These are phyloP conservation scores for Evansstolkia leycettana DNA, from an alignment of 495 filamentous ascomycete species.

Conservation along the genomic window DNA sequence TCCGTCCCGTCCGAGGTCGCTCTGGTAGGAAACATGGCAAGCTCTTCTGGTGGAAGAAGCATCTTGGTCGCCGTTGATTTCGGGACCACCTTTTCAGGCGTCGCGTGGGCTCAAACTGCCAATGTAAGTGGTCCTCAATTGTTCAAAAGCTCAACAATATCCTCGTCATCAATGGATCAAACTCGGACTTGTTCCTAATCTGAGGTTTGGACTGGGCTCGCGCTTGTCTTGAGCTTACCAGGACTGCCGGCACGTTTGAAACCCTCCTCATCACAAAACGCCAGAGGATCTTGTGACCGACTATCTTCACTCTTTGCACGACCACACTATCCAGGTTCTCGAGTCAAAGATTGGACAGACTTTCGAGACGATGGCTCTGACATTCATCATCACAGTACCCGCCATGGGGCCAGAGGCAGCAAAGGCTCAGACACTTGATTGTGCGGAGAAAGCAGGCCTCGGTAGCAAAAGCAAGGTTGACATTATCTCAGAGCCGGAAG, in stretches of 20 bases:
- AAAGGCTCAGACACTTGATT: conserved; percentile 52
- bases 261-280: conserved; percentile 23
- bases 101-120: conserved; percentile 31
- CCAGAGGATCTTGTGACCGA: conserved; percentile 51
- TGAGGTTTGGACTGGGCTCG: conserved; percentile 6
- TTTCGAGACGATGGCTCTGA: conserved; percentile 47
- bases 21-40: no score
- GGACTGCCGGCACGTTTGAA: conserved; percentile 22
- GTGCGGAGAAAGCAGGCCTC: conserved; percentile 58
- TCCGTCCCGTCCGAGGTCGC: no score
- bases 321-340: conserved; percentile 14
- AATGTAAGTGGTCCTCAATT: conserved; percentile 14
- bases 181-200: conserved; percentile 23
- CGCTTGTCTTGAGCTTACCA: conserved; percentile 7
- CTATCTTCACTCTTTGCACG: conserved; percentile 39
- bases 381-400: conserved; percentile 51
- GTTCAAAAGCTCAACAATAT: no score
- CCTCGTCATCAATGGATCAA: conserved; percentile 43
- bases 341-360: conserved; percentile 44
- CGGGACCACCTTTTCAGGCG: conserved; percentile 38
- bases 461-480: conserved; percentile 44
- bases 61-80: conserved; percentile 29
- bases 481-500: conserved; percentile 66
- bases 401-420: conserved; percentile 65
- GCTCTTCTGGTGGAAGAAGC: conserved; percentile 1